Conservation (phyloP, 2,329 filamentous ascomycete species). For the Aspergillus phoenicis region DNA sequence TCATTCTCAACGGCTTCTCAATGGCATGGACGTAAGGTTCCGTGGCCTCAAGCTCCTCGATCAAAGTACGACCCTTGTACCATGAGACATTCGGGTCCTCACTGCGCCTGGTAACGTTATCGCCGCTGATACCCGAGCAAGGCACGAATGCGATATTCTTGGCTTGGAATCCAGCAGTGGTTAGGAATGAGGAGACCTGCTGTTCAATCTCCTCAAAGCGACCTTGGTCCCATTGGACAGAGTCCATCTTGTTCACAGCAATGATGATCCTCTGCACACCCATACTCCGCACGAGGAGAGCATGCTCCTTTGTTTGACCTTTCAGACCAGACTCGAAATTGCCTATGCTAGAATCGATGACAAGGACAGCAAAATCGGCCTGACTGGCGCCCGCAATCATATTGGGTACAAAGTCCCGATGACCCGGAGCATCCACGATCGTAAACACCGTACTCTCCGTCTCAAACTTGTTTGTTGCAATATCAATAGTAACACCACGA, state of each 20-base stretch:
- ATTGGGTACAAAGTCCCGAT: conserved; percentile 95
- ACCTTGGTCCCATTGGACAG: conserved; percentile 76
- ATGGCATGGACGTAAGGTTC: conserved; percentile 72
- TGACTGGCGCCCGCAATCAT: conserved; percentile 98
- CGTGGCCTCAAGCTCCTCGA: conserved; percentile 82
- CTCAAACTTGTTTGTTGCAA: conserved; percentile 92
- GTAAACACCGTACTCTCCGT: conserved; percentile 86
- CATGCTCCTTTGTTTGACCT: conserved; percentile 93
- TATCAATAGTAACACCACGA: conserved; percentile 93
- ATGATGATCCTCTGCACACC: conserved; percentile 87
- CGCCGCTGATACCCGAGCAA: conserved; percentile 83
- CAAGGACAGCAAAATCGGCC: conserved; percentile 91
- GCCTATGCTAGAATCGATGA: conserved; percentile 86
- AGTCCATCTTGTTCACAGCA: conserved; percentile 94
- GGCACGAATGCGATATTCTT: conserved; percentile 87
- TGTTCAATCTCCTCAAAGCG: conserved; percentile 83
- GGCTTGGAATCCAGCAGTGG: conserved; percentile 75
- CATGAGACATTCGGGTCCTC: conserved; percentile 62
- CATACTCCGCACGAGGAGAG: conserved; percentile 84
- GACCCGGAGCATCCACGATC: conserved; percentile 91
- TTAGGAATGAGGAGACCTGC: conserved; percentile 81
- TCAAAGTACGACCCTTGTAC: conserved; percentile 78
- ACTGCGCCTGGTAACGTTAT: conserved; percentile 69
- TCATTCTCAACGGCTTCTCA: conserved; percentile 79
- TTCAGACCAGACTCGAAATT: conserved; percentile 92